A percentile compares a stretch with the other conserved stretches of the same genome.
Conservation (phyloP, 352 stramenopile genomes). For the Plasmopara muralis region DNA sequence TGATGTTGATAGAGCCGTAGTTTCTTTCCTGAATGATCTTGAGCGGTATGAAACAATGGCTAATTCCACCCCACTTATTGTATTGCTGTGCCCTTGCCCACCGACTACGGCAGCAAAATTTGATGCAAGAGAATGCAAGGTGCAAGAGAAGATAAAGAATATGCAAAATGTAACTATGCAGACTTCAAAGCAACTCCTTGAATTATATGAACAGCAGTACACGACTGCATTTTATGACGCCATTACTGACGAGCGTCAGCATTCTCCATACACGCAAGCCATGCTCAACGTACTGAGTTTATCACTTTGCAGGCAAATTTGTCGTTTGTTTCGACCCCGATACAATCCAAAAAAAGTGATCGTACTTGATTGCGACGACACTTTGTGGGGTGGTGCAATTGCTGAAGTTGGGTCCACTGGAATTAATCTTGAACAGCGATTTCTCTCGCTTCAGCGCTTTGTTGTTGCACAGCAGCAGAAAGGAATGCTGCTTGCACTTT, state of each 20-base stretch:
- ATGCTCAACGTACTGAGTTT: constrained; percentile 55
- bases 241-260: constrained; percentile 41
- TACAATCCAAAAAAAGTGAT: constrained; percentile 56
- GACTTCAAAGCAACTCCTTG: constrained; percentile 18
- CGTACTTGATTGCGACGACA: constrained; percentile 76
- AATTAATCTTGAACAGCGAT: constrained; percentile 33
- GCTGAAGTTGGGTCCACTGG: constrained; percentile 40
- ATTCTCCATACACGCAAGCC: constrained; percentile 55
- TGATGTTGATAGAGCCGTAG: background rate
- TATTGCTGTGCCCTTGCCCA: constrained; percentile 35
- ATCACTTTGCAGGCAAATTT: constrained; percentile 41
- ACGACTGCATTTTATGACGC: constrained; percentile 37
- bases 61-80: constrained; percentile 21
- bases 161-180: constrained; percentile 24
- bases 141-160: constrained; percentile 10
- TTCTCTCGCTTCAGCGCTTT: constrained; percentile 57
- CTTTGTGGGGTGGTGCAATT: constrained; percentile 57
- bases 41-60: constrained; percentile 17
- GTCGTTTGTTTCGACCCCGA: constrained; percentile 27
- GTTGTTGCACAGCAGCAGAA: constrained; percentile 34
- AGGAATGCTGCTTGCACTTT: constrained; percentile 53
- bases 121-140: constrained; percentile 9
- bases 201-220: constrained; percentile 29
- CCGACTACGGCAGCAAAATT: constrained; percentile 11
- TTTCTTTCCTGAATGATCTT: constrained; percentile 24